A percentile compares a stretch with the other conserved stretches of the same genome.
These are phyloP conservation scores for Fusarium verticillioides DNA, from an alignment of 2,329 filamentous ascomycete species.

Conservation along the genomic window DNA sequence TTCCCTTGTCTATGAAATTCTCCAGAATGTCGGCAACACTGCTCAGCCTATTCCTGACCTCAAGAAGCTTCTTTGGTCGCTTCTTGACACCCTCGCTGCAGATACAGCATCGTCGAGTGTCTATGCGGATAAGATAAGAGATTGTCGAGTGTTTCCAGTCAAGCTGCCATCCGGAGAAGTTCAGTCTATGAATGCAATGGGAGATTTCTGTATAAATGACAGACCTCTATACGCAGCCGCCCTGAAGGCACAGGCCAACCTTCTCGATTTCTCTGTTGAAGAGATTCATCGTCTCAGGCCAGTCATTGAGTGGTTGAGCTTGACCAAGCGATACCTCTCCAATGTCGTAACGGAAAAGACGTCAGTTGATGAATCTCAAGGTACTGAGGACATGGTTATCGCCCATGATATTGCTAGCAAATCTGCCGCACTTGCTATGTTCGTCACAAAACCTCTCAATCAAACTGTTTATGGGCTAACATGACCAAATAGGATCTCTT, in stretches of 20 bases:
- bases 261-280: neutral
- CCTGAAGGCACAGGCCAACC: neutral
- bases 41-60: neutral
- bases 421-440: neutral
- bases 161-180: rapidly evolving
- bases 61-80: neutral
- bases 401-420: rapidly evolving
- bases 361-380: neutral
- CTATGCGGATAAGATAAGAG: neutral
- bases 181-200: neutral
- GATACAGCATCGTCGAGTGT: neutral
- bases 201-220: neutral
- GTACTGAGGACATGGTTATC: rapidly evolving
- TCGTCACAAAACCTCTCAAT: neutral
- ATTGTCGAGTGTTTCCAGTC: neutral
- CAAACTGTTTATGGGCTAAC: neutral
- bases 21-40: neutral
- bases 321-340: neutral
- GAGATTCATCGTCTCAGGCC: neutral
- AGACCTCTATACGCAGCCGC: neutral
- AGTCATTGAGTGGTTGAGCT: neutral
- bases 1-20: neutral
- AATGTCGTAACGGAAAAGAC: neutral
- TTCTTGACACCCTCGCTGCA: neutral
- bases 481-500: neutral